Evolutionary conservation across 495 filamentous ascomycete genomes (phyloP).

Genomic region (Trichoderma virens): DNA sequence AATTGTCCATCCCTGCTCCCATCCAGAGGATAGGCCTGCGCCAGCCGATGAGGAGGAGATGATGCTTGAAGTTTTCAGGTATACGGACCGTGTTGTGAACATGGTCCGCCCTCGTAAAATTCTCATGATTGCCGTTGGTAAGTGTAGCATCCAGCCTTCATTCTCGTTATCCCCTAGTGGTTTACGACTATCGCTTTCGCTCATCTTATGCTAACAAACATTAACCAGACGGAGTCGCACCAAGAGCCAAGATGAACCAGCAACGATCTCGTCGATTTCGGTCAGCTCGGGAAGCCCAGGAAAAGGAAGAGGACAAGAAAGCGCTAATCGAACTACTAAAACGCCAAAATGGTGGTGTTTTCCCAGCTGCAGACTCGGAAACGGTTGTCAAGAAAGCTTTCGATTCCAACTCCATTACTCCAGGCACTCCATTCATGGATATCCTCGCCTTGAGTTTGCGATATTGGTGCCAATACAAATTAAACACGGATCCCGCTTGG

Average conservation of each 20-base stretch:
- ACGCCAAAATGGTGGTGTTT: constrained; percentile 56
- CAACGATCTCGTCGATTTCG: constrained; percentile 88
- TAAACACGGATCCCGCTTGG: constrained; percentile 96
- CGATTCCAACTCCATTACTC: constrained; percentile 97
- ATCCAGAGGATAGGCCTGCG: constrained; percentile 87
- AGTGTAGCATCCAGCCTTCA: constrained; percentile 27
- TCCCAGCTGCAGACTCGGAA: constrained; percentile 53
- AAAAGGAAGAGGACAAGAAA: constrained; percentile 86
- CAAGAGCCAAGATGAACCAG: constrained; percentile 95
- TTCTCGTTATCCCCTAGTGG: not conserved
- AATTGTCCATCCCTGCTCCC: constrained; percentile 97
- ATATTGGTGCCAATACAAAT: constrained; percentile 95
- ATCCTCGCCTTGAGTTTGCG: constrained; percentile 83
- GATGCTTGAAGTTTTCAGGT: constrained; percentile 97
- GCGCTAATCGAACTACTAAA: constrained; percentile 76
- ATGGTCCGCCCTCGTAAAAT: constrained; percentile 95
- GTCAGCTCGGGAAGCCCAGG: constrained; percentile 85
- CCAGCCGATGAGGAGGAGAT: constrained; percentile 95
- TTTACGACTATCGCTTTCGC: not conserved
- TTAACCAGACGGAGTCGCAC: constrained; percentile 75
- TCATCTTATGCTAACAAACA: constrained; percentile 25
- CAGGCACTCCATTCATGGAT: constrained; percentile 98
- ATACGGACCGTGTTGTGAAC: constrained; percentile 95
- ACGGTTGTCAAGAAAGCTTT: constrained; percentile 81
- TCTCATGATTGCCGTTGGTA: constrained; percentile 96